A percentile compares a stretch with the other conserved stretches of the same genome.
These are phyloP conservation scores for Jamesozyma piceae DNA, from an alignment of 805 yeast genomes.

Conservation along the genomic window DNA sequence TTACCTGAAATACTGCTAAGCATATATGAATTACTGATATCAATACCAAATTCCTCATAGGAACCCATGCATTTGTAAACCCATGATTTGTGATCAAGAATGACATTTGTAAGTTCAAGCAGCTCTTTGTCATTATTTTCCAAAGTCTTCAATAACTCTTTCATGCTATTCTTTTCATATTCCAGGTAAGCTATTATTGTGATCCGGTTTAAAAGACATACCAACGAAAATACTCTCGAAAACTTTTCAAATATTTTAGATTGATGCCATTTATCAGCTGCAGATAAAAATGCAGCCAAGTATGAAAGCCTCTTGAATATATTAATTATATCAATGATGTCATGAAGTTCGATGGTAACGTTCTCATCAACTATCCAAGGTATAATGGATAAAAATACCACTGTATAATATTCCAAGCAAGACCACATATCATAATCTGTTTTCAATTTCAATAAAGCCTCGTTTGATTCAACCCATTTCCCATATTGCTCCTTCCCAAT, in stretches of 20 bases:
- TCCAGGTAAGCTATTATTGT: neutral
- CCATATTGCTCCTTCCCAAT: conserved; percentile 6
- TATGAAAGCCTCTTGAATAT: conserved; percentile 10
- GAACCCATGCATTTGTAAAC: conserved; percentile 9
- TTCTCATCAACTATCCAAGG: conserved; percentile 6
- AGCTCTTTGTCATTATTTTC: conserved; percentile 41
- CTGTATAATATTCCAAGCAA: conserved; percentile 8
- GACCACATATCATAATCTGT: conserved; percentile 14
- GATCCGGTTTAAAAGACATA: conserved; percentile 4
- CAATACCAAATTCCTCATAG: too few relatives aligned
- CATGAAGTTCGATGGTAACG: conserved; percentile 4
- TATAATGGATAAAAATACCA: conserved; percentile 8
- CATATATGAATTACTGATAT: neutral
- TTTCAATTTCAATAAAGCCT: conserved; percentile 7
- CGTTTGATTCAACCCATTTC: conserved; percentile 10
- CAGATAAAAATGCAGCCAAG: neutral
- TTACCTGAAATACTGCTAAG: neutral
- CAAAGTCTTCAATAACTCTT: neutral
- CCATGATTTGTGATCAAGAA: conserved; percentile 20
- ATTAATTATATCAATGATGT: conserved; percentile 8
- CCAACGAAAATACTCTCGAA: conserved; percentile 6
- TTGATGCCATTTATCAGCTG: neutral
- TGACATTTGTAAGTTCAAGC: conserved; percentile 7
- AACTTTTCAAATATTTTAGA: conserved; percentile 6
- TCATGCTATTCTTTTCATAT: neutral